These are phyloP conservation scores for Ogataea angusta DNA, from an alignment of 805 yeast genomes.

Conservation along the genomic window DNA sequence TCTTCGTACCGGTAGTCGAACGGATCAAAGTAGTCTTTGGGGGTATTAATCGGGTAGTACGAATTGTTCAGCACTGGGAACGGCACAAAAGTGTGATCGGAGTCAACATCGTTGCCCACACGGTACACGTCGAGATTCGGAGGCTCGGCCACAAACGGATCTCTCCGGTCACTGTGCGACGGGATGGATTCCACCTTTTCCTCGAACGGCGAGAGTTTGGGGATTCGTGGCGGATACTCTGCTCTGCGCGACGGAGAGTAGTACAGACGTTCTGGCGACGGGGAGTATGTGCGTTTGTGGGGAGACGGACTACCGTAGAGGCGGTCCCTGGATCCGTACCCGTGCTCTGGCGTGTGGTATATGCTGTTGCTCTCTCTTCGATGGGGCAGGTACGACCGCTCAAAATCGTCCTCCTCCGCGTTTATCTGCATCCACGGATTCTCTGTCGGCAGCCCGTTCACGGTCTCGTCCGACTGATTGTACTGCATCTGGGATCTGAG, in stretches of 20 bases:
- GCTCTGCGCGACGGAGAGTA: constrained; percentile 6
- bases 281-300: constrained; percentile 16
- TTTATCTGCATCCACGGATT: constrained; percentile 15
- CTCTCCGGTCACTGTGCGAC: background rate
- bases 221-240: constrained; percentile 3
- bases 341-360: constrained; percentile 10
- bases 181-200: constrained; percentile 9
- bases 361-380: constrained; percentile 8
- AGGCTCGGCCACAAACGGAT: constrained; percentile 1
- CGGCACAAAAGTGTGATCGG: constrained; percentile 31
- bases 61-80: constrained; percentile 34
- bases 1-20: constrained; percentile 26
- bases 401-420: constrained; percentile 4
- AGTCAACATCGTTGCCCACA: constrained; percentile 18
- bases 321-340: constrained; percentile 13
- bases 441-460: constrained; percentile 4
- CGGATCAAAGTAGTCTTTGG: constrained; percentile 29
- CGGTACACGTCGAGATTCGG: background rate
- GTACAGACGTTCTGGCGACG: constrained; percentile 20
- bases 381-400: constrained; percentile 7
- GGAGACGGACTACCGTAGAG: constrained; percentile 21
- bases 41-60: constrained; percentile 33
- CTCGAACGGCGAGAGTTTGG: constrained; percentile 12
- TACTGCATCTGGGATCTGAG: constrained; percentile 1
- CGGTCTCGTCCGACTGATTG: constrained; percentile 9